Conservation (phyloP, 2,329 filamentous ascomycete genomes). For the Fusarium multiceps region DNA sequence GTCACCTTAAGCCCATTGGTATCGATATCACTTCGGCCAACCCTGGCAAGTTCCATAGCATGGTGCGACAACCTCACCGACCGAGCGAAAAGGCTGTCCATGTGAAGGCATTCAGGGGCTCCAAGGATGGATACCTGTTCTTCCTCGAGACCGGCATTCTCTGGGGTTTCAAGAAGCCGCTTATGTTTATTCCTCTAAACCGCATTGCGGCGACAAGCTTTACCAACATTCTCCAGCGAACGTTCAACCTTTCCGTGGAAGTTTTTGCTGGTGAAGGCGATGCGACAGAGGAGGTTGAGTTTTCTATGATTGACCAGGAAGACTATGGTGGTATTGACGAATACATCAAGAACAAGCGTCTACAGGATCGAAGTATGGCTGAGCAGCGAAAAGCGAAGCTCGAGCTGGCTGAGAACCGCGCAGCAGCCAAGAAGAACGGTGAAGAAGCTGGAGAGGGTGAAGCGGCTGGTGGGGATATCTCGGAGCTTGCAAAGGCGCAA, state of each 20-base stretch:
- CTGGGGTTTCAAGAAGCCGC: slow-evolving; percentile 77
- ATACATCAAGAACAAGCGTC: slow-evolving; percentile 69
- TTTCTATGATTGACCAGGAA: slow-evolving; percentile 76
- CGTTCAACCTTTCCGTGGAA: slow-evolving; percentile 75
- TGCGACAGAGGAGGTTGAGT: slow-evolving; percentile 71
- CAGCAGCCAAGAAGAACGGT: slow-evolving; percentile 56
- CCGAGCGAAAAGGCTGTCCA: slow-evolving; percentile 73
- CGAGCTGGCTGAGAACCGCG: slow-evolving; percentile 68
- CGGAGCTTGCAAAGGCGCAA: slow-evolving; percentile 63
- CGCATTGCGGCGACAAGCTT: slow-evolving; percentile 73
- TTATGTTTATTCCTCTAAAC: slow-evolving; percentile 71
- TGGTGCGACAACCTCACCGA: slow-evolving; percentile 66
- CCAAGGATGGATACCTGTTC: slow-evolving; percentile 75
- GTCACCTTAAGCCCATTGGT: slow-evolving; percentile 61
- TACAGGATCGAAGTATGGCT: slow-evolving; percentile 76
- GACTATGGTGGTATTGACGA: slow-evolving; percentile 73
- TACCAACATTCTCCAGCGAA: slow-evolving; percentile 74
- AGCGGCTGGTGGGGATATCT: slow-evolving; percentile 54
- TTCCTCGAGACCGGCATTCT: slow-evolving; percentile 74
- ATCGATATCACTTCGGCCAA: slow-evolving; percentile 64
- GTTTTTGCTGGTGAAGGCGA: slow-evolving; percentile 62
- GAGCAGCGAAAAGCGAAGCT: slow-evolving; percentile 74
- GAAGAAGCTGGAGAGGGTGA: slow-evolving; percentile 54
- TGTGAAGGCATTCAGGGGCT: slow-evolving; percentile 73
- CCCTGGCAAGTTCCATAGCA: slow-evolving; percentile 67